Evolutionary conservation across 2,329 filamentous ascomycete species (phyloP), one percentile per base, ranked within the genome.

Genomic region (Drechslera avenae): DNA sequence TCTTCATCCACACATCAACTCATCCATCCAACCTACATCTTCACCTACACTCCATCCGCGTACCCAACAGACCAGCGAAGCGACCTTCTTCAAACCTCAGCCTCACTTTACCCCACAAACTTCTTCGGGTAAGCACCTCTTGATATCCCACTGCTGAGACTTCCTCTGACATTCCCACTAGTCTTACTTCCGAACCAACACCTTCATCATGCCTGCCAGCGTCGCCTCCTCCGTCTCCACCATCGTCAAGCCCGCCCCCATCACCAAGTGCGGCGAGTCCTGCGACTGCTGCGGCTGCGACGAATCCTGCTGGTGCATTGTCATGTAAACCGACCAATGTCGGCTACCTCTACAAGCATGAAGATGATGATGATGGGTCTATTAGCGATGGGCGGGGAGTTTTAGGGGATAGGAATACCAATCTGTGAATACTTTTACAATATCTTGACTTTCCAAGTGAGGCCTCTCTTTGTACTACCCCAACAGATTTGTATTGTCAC

Each of bases 221-320:
- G 59, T 68, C 51, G 62, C 69, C 35, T 73, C 68, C 13, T 68
- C 66, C 33, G 58, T 73, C 56, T 58, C 64, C 28, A 71, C 69
- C 52, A 73, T 73, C 64, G 50, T 73, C 60, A 73, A 72, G 66
- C 69, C 70, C 32, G 64, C 67, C 50, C 70, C 70, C 16, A 63
- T 69, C 47, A 57, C 63, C 28, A 51, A 51, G 43, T 74, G 71
- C 52, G 71, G 71, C 33, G 72, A 74, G 39, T 52, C 49, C 21
- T 74, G 71, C 59, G 71, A 71, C 16, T 74, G 71, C 68, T 74
- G 71, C 55, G 71, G 71, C 41, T 72, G 68, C 54, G 69, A 68
- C 13, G 71, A 74, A 52, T 71, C 68, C 16, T 74, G 71, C 44
- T 52, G 49, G 49, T 52, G 49, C 44, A 26, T 16, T 8, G 49